Conservation (phyloP, 2,329 filamentous ascomycete species). For the Claviceps maximensis region DNA sequence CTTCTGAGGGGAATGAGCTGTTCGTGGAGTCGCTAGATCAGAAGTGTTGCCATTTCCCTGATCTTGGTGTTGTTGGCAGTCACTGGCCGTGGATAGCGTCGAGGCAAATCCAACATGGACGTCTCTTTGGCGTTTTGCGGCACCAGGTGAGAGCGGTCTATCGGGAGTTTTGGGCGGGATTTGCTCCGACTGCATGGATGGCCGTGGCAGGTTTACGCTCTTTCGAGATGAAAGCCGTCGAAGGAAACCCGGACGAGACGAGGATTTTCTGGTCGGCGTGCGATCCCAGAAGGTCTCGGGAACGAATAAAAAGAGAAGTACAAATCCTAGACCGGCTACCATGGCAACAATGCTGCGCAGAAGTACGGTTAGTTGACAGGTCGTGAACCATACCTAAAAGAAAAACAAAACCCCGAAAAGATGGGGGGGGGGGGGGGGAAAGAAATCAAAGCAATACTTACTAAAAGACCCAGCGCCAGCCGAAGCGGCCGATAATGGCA, state of each 20-base stretch:
- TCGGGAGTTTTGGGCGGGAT: conserved; percentile 5
- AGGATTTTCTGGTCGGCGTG: conserved; percentile 40
- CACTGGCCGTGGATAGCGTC: not conserved
- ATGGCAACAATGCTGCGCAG: conserved; percentile 64
- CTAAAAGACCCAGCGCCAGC: conserved; percentile 90
- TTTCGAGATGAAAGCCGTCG: conserved; percentile 33
- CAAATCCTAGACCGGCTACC: conserved; percentile 55
- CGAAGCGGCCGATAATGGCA: conserved; percentile 60
- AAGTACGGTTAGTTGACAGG: not conserved
- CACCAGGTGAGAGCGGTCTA: conserved; percentile 9
- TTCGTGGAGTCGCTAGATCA: conserved; percentile 5
- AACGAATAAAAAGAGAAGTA: conserved; percentile 75
- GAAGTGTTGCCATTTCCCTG: not conserved
- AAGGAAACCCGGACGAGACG: conserved; percentile 32
- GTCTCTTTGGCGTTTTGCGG: conserved; percentile 13
- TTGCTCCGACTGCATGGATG: not conserved
- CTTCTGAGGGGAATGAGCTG: conserved; percentile 7
- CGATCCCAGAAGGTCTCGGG: conserved; percentile 96
- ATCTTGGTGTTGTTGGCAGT: not conserved
- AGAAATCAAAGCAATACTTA: conserved; percentile 24
- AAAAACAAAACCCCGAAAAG: not conserved
- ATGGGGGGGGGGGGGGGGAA: no score
- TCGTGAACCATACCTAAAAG: not conserved
- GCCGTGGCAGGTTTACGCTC: conserved; percentile 7
- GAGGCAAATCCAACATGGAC: conserved; percentile 21